Evolutionary conservation across 106 monocot genomes (phyloP).

Genomic region (Dendrobium catenatum): DNA sequence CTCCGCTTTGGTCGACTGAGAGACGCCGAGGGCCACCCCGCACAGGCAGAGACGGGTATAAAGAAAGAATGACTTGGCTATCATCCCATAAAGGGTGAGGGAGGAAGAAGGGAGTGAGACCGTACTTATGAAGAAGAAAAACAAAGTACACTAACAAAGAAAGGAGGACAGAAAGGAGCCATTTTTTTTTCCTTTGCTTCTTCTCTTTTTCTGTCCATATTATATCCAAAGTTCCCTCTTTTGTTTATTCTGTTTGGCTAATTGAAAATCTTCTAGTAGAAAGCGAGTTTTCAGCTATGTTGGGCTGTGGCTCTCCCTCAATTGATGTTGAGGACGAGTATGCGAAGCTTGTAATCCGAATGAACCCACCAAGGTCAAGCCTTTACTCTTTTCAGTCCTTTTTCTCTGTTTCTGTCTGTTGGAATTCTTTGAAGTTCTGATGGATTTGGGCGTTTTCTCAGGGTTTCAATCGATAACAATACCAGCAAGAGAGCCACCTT

Average conservation of each 20-base stretch:
- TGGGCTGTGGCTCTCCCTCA: slow-evolving; percentile 43
- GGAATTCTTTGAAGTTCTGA: neutral
- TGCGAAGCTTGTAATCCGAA: slow-evolving; percentile 77
- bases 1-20: neutral
- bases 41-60: neutral
- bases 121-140: neutral
- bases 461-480: slow-evolving; percentile 84
- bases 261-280: neutral
- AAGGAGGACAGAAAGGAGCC: neutral
- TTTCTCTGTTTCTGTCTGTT: neutral
- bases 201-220: neutral
- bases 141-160: slow-evolving; percentile 5
- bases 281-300: slow-evolving; percentile 15
- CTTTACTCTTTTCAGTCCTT: neutral
- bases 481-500: slow-evolving; percentile 66
- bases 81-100: neutral
- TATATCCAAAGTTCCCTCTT: neutral
- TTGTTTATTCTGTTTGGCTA: neutral
- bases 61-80: neutral
- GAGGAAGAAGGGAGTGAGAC: slow-evolving; percentile 10
- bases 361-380: slow-evolving; percentile 84
- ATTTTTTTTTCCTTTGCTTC: neutral
- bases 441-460: slow-evolving; percentile 11
- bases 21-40: neutral
- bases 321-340: slow-evolving; percentile 72